Percentiles rank a stretch among this genome's conserved stretches.
Evolutionary conservation across 768 basidiomycete genomes (phyloP).

Genomic region (Lactarius hatsudake): DNA sequence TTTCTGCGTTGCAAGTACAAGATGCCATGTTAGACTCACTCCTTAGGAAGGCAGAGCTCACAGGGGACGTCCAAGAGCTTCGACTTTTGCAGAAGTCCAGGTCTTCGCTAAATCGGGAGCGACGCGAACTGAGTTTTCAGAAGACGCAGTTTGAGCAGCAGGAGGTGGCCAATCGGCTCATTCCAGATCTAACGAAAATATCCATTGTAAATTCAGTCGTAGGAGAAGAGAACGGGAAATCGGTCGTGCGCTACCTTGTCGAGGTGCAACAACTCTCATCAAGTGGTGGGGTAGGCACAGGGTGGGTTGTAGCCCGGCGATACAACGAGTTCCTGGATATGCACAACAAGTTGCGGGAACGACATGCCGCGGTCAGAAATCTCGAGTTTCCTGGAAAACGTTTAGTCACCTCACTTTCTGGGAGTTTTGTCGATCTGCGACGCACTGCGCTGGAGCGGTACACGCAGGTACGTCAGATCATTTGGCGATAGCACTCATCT

Average conservation of each 20-base stretch:
- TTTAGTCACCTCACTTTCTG: conserved; percentile 83
- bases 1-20: conserved; percentile 75
- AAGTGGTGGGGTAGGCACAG: conserved; percentile 76
- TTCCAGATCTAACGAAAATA: conserved; percentile 82
- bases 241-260: conserved; percentile 87
- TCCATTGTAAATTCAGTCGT: conserved; percentile 79
- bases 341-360: conserved; percentile 82
- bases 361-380: conserved; percentile 58
- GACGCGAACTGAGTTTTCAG: conserved; percentile 84
- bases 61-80: conserved; percentile 85
- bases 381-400: conserved; percentile 93
- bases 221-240: conserved; percentile 82
- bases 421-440: conserved; percentile 83
- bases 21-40: conserved; percentile 81
- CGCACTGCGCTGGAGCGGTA: conserved; percentile 83
- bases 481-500: neutral
- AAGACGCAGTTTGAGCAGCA: conserved; percentile 93
- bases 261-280: conserved; percentile 86
- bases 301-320: conserved; percentile 90
- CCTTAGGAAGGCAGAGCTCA: conserved; percentile 92
- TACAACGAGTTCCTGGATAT: conserved; percentile 95
- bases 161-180: conserved; percentile 83
- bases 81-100: conserved; percentile 79
- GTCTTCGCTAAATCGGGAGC: conserved; percentile 74
- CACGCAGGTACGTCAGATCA: conserved; percentile 60